These are phyloP conservation scores for Trichaptum fuscoviolaceum DNA, from an alignment of 768 basidiomycete species.

Conservation along the genomic window DNA sequence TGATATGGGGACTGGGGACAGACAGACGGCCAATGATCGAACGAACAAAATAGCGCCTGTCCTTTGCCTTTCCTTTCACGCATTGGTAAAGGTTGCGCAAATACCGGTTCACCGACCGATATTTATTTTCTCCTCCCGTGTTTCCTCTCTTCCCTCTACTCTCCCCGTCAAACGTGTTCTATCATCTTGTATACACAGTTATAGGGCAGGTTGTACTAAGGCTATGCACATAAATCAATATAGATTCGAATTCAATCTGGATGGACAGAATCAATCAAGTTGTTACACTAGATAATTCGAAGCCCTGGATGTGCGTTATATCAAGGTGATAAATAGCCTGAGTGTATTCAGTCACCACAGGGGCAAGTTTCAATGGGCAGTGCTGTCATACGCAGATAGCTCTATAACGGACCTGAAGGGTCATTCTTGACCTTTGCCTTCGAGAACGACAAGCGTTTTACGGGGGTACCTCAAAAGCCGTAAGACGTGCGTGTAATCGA, in stretches of 20 bases:
- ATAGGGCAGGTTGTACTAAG: neutral
- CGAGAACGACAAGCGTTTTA: neutral
- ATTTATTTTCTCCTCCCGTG: neutral
- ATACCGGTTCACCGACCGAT: neutral
- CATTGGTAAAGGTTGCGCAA: neutral
- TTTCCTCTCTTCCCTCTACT: neutral
- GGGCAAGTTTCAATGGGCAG: no score
- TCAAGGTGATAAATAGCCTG: no score
- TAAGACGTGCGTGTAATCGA: neutral
- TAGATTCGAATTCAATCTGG: neutral
- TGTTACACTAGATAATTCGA: no score
- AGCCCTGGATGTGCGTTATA: no score
- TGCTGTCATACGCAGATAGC: no score
- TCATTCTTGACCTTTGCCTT: neutral
- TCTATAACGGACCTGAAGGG: no score
- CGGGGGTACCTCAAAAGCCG: neutral
- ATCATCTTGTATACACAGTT: slow-evolving; percentile 1
- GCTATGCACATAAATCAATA: slow-evolving; percentile 1
- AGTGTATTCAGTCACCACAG: no score
- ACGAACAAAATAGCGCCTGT: neutral
- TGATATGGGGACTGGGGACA: slow-evolving; percentile 4
- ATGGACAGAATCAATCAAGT: no score
- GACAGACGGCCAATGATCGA: neutral
- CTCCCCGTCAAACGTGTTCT: neutral
- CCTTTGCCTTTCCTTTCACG: neutral